These are phyloP conservation scores for Fusarium compactum DNA, from an alignment of 2,329 filamentous ascomycete species.

Conservation along the genomic window DNA sequence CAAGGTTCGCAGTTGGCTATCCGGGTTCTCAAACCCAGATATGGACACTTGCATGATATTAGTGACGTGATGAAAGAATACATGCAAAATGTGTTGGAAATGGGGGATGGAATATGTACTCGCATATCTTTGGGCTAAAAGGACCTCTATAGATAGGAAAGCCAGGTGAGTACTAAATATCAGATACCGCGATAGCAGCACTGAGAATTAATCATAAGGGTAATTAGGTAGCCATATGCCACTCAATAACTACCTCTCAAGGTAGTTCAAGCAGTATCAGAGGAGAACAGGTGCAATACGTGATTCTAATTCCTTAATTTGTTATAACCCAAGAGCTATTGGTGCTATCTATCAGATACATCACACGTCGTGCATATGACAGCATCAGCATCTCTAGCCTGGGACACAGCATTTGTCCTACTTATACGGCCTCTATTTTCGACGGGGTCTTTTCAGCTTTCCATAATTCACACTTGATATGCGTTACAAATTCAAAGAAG, in stretches of 20 bases:
- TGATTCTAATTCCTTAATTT: background rate
- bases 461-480: background rate
- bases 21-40: constrained; percentile 42
- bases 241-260: background rate
- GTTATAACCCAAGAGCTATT: background rate
- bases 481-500: constrained; percentile 20
- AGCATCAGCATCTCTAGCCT: background rate
- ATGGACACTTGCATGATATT: background rate
- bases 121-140: background rate
- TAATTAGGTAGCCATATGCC: background rate
- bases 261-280: background rate
- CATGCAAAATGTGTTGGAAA: fast-evolving
- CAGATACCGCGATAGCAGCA: background rate
- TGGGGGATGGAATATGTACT: background rate
- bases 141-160: constrained; percentile 12
- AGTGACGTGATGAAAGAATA: constrained; percentile 20
- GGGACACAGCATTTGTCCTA: fast-evolving
- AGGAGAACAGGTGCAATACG: background rate
- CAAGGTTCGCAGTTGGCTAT: constrained; percentile 44
- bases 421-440: fast-evolving
- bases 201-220: background rate
- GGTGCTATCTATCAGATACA: background rate
- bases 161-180: background rate
- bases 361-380: background rate
- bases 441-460: fast-evolving